These are phyloP conservation scores for Metschnikowia kofuensis DNA, from an alignment of 805 yeast genomes.

Conservation along the genomic window DNA sequence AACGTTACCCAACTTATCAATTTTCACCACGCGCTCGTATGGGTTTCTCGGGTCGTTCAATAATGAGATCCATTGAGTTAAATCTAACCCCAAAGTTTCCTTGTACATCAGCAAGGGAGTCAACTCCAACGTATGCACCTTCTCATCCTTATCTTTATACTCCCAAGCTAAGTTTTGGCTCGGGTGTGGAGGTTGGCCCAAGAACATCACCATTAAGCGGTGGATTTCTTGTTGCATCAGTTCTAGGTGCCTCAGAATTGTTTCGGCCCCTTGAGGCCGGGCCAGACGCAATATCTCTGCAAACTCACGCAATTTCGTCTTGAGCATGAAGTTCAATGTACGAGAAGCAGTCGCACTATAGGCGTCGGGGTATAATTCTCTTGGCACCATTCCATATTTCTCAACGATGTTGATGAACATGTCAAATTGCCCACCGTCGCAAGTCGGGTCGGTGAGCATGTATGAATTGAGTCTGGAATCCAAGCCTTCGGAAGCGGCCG, in stretches of 20 bases:
- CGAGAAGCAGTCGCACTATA: slow-evolving; percentile 19
- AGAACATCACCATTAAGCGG: slow-evolving; percentile 19
- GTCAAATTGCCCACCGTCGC: slow-evolving; percentile 23
- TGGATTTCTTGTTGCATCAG: slow-evolving; percentile 19
- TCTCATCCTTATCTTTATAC: slow-evolving; percentile 17
- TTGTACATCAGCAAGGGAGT: slow-evolving; percentile 19
- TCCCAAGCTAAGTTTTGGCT: slow-evolving; percentile 15
- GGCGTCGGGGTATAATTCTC: slow-evolving; percentile 19
- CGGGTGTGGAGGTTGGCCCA: slow-evolving; percentile 21
- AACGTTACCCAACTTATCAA: slow-evolving; percentile 20
- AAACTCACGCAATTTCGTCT: slow-evolving; percentile 21
- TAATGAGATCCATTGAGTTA: slow-evolving; percentile 18
- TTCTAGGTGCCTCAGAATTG: neutral
- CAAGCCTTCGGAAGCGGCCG: slow-evolving; percentile 10
- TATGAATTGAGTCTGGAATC: slow-evolving; percentile 17
- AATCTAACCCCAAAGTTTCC: slow-evolving; percentile 14
- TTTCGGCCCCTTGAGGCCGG: neutral
- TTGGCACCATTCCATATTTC: slow-evolving; percentile 21
- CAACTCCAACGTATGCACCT: slow-evolving; percentile 13
- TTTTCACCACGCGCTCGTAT: slow-evolving; percentile 15
- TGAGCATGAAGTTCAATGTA: slow-evolving; percentile 19
- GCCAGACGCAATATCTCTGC: slow-evolving; percentile 18
- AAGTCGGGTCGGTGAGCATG: slow-evolving; percentile 18
- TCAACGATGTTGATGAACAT: slow-evolving; percentile 20
- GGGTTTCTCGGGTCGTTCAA: slow-evolving; percentile 22